Percentiles rank a stretch among this genome's conserved stretches.
These are phyloP conservation scores for Aspergillus sojae DNA, from an alignment of 2,329 filamentous ascomycete species.

Conservation along the genomic window DNA sequence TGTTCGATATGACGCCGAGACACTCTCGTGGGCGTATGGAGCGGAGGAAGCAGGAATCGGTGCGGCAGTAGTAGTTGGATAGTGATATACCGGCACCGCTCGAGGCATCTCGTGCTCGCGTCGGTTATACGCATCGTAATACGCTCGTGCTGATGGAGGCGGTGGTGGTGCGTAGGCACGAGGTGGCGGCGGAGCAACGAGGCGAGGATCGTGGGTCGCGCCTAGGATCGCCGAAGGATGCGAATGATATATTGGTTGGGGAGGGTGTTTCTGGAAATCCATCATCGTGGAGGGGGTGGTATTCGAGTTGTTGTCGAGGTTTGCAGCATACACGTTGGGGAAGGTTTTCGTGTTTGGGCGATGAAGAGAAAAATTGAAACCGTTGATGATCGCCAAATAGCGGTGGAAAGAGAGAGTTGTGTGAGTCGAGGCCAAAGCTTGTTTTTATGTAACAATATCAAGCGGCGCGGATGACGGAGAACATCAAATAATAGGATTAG, in stretches of 20 bases:
- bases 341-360: background rate
- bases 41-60: slow-evolving; percentile 12
- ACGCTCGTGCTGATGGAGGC: slow-evolving; percentile 6
- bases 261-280: slow-evolving; percentile 28
- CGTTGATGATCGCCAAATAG: slow-evolving; percentile 3
- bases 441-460: background rate
- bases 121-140: slow-evolving; percentile 13
- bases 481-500: background rate
- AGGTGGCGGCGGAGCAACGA: slow-evolving; percentile 23
- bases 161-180: slow-evolving; percentile 14
- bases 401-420: background rate
- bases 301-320: background rate
- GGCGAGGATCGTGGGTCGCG: slow-evolving; percentile 32
- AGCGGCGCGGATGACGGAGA: background rate
- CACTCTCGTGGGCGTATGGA: slow-evolving; percentile 18
- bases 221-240: slow-evolving; percentile 34
- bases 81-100: slow-evolving; percentile 15
- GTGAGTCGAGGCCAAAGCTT: background rate
- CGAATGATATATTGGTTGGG: slow-evolving; percentile 29
- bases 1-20: slow-evolving; percentile 27
- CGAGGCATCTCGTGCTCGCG: slow-evolving; percentile 19
- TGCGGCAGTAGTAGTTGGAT: slow-evolving; percentile 2
- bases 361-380: background rate
- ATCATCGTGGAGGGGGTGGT: slow-evolving; percentile 17
- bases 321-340: background rate